Evolutionary conservation across 2,329 filamentous ascomycete species (phyloP), one percentile per base, ranked within the genome.

Genomic region (Ascochyta clinopodiicola): DNA sequence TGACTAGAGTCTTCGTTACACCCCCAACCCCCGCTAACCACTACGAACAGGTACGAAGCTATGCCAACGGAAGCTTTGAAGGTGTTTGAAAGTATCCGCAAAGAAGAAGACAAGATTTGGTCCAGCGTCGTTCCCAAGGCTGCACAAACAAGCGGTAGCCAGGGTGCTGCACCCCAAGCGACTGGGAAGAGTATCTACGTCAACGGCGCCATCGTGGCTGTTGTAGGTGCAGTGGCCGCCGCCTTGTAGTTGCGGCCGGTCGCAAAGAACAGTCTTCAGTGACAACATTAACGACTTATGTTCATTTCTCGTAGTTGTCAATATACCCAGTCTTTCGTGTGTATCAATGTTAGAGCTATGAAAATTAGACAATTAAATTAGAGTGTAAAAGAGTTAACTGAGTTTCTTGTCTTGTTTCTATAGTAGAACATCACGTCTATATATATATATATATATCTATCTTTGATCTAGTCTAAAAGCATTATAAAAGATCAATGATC

Each of bases 101-200:
- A 50, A 31, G 45, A 56, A 36, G 52, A 50, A 9, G 52, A 56
- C 24, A 56, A 50, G 31, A 56, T 56, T 8, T 56, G 45, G 52
- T 45, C 40, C 5, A 50, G 46, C 36, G 52, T 56, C 6, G 46
- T 56, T 2, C 52, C 52, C 15, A 50, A 56, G 19, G 46, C 40
- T 8, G 52, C 52, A 32, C 34, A 36, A 19, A 24, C 46, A 4
- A 50, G 46, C 24, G 52, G 36, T 12, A 56, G 52, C 12, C 52
- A 56, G 21, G 52, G 52, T 21, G 46, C 45, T 17, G 52, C 52
- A 32, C 52, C 52, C 5, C 52, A 46, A 27, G 42, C 24, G 15
- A 50, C 52, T 7, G 52, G 40, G 5, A 10, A 45, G 19, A 36
- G 46, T 4, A 1, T 56, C 15, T 56, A 56, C 24, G 46, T 43